phyloP scores from a whole-genome alignment of 345 rosid genomes.

The Sisymbrium altissimum region DNA sequence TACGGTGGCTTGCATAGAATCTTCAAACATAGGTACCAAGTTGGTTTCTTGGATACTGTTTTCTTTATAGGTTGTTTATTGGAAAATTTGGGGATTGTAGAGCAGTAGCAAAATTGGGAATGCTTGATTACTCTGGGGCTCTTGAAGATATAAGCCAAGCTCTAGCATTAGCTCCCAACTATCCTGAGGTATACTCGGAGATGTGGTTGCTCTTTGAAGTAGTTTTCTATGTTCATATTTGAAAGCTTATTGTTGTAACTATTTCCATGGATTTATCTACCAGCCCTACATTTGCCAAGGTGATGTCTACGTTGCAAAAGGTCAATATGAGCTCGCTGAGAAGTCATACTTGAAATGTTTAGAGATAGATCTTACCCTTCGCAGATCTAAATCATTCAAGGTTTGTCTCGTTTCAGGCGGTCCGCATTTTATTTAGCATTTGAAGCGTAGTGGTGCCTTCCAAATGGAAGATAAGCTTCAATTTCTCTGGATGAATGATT shows the following conservation, averaged over 20 bases:
- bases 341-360: constrained; percentile 56
- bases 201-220: not conserved
- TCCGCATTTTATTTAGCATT: not conserved
- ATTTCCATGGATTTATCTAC: not conserved
- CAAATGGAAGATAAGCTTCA: not conserved
- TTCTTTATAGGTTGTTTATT: not conserved
- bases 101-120: constrained; percentile 59
- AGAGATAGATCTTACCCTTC: constrained; percentile 64
- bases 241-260: not conserved
- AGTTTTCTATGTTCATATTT: not conserved
- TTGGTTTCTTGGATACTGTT: not conserved
- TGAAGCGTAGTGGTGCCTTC: not conserved
- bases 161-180: constrained; percentile 49
- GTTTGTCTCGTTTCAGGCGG: constrained; percentile 27
- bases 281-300: constrained; percentile 83
- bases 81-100: constrained; percentile 37
- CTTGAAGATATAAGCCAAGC: constrained; percentile 73
- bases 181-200: constrained; percentile 46
- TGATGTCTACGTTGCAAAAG: constrained; percentile 65
- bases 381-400: constrained; percentile 77
- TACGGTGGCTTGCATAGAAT: constrained; percentile 71
- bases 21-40: constrained; percentile 56
- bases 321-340: constrained; percentile 61
- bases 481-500: not conserved
- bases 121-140: constrained; percentile 57